Evolutionary conservation across 768 basidiomycete species (phyloP), one percentile per base, ranked within the genome.

Genomic region (Boletus edulis): DNA sequence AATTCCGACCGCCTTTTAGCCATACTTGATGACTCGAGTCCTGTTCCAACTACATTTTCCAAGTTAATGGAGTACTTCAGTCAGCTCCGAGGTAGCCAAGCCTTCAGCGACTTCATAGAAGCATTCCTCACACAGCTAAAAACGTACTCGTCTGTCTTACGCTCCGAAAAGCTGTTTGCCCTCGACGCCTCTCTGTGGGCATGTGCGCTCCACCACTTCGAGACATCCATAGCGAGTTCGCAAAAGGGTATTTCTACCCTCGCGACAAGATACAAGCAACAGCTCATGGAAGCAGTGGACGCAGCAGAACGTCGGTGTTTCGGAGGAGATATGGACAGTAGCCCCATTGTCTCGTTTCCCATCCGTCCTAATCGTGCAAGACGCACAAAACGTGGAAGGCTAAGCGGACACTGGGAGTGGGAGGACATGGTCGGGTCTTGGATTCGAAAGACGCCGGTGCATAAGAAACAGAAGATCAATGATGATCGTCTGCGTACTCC

Each of bases 131-230:
- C 60, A 2, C 45, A 63, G 59, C 65, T 54, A 40, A 56, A 58
- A n/a, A 52, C 46, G 24, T 69, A 67, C 34, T 72, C 71, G 1
- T 56, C 51, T 3, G 51, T 62, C 12, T 63, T 84, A 15, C 65
- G 68, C 18, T 64, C 62, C 0, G 68, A 73, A 40, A 64, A 64
- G 18, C 62, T 82, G 15, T 69, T 73, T 8, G 68, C 59, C 8
- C 71, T 81, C 17, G 80, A 82, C 49, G 79, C 81, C 10, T 80
- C 80, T 10, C 60, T 84, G 22, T 84, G 79, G 77, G 73, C 75
- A 15, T 80, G 78, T 51, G 76, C 76, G 6, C 76, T 83, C 22
- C 72, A 67, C 38, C 72, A 78, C 54, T 69, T 82, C 50, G 82
- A 84, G 55, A 62, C 67, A 40, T 62, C 61, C 29, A 52, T 70